A percentile compares a stretch with the other conserved stretches of the same genome.
Conservation (phyloP, 352 stramenopile species). For the Aphanomyces euteiches region DNA sequence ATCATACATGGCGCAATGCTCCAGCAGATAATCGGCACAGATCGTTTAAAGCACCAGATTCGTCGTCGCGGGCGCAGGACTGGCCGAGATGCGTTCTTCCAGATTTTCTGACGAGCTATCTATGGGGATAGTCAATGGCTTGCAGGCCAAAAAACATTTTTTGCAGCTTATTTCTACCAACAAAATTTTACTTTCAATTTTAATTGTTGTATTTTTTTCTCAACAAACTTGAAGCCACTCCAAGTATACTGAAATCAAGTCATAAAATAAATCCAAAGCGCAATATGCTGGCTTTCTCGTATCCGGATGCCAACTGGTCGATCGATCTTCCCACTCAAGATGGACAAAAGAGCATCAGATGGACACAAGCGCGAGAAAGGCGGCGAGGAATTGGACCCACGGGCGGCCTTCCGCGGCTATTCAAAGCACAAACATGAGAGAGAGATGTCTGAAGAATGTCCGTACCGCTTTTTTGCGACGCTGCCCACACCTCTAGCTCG, state of each 20-base stretch:
- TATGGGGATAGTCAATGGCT: not conserved
- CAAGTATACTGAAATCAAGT: conserved; percentile 10
- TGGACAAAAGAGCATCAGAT: not conserved
- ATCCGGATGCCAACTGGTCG: not conserved
- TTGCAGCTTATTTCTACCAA: conserved; percentile 5
- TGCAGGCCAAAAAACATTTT: not conserved
- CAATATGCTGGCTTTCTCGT: not conserved
- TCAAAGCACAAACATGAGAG: not conserved
- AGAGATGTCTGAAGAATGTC: not conserved
- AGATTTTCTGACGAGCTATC: conserved; percentile 6
- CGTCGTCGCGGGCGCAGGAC: not conserved
- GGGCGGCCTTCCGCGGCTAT: no score
- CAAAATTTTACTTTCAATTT: not conserved
- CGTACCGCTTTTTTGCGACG: conserved; percentile 22
- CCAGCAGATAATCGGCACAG: not conserved
- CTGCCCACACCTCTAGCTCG: conserved; percentile 71
- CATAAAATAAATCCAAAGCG: not conserved
- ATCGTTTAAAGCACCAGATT: no score
- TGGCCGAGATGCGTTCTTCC: conserved; percentile 19
- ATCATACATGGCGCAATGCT: conserved; percentile 15
- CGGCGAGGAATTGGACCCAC: no score
- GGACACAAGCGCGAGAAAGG: not conserved
- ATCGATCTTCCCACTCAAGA: not conserved
- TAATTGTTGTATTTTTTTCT: not conserved
- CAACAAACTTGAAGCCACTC: not conserved